These are phyloP conservation scores for Ramaria rubella DNA, from an alignment of 768 basidiomycete genomes.

Conservation along the genomic window DNA sequence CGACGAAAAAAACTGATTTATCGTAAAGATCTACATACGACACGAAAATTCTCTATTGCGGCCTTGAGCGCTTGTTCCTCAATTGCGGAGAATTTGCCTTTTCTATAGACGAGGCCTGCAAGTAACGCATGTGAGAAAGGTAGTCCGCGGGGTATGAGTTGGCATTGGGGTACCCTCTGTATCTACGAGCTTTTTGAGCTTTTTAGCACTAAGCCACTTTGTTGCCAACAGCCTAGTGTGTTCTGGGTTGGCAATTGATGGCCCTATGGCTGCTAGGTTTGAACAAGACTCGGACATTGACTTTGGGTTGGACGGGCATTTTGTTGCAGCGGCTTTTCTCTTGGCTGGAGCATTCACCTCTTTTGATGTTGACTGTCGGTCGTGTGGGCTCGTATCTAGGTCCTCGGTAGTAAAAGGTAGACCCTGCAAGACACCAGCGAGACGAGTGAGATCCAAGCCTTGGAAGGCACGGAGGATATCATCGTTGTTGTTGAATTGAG, in stretches of 20 bases:
- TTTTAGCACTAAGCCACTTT: conserved; percentile 69
- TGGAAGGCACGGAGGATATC: conserved; percentile 69
- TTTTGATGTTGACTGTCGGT: too few relatives aligned
- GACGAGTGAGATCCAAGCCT: conserved; percentile 64
- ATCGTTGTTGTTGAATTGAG: conserved; percentile 46
- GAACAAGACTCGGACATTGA: neutral
- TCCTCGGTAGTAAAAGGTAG: conserved; percentile 44
- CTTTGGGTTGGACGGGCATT: neutral
- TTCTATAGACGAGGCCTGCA: conserved; percentile 77
- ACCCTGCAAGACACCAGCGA: conserved; percentile 59
- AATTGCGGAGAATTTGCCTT: conserved; percentile 78
- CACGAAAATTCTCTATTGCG: conserved; percentile 59
- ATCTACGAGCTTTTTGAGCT: conserved; percentile 61
- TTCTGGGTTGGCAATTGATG: conserved; percentile 39
- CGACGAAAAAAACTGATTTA: neutral
- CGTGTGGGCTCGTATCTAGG: too few relatives aligned
- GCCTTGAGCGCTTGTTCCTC: conserved; percentile 60
- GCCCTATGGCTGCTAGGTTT: conserved; percentile 17
- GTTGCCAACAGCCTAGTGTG: conserved; percentile 68
- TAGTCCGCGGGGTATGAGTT: conserved; percentile 3
- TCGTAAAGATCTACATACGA: conserved; percentile 35
- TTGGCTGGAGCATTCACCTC: too few relatives aligned
- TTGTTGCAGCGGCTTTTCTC: conserved; percentile 3
- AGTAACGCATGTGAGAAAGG: neutral
- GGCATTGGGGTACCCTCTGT: conserved; percentile 46